Evolutionary conservation across 2,329 filamentous ascomycete genomes (phyloP).

Genomic region (Fusarium concolor): DNA sequence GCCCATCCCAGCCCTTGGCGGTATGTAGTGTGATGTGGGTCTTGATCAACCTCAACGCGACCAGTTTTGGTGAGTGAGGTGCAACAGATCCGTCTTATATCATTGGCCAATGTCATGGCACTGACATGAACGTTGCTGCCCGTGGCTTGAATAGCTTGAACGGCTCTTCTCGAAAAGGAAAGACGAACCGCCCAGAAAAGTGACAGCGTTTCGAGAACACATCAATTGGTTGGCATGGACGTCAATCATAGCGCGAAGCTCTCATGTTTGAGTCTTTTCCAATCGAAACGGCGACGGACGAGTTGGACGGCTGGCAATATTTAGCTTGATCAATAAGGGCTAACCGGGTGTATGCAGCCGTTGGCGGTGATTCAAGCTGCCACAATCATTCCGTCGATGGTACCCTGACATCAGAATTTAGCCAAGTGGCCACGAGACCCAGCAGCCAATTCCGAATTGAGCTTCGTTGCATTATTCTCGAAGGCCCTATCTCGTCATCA

Average conservation of each 20-base stretch:
- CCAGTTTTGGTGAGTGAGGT: conserved; percentile 5
- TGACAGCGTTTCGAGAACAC: conserved; percentile 8
- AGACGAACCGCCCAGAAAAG: conserved; percentile 5
- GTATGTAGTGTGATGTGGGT: conserved; percentile 17
- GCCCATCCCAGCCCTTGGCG: background rate
- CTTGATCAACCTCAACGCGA: conserved; percentile 5
- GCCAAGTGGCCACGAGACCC: conserved; percentile 3
- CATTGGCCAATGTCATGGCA: conserved; percentile 11
- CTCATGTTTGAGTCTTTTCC: conserved; percentile 7
- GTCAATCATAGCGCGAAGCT: background rate
- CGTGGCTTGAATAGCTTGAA: too few species aligned
- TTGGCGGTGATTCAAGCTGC: conserved; percentile 36
- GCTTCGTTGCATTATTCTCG: conserved; percentile 21
- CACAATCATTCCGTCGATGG: conserved; percentile 26
- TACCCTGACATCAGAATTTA: conserved; percentile 7
- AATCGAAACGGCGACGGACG: conserved; percentile 3
- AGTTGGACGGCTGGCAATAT: background rate
- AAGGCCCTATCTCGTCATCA: conserved; percentile 12
- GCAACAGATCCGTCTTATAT: conserved; percentile 20
- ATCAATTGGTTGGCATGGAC: background rate
- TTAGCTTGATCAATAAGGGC: conserved; percentile 9
- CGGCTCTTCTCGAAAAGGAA: conserved; percentile 24
- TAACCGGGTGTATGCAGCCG: conserved; percentile 19
- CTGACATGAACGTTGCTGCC: background rate
- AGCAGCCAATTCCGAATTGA: conserved; percentile 9